A percentile compares a stretch with the other conserved stretches of the same genome.
Conservation (phyloP, 306 rosid species). For the Sphenostylis stenocarpa region DNA sequence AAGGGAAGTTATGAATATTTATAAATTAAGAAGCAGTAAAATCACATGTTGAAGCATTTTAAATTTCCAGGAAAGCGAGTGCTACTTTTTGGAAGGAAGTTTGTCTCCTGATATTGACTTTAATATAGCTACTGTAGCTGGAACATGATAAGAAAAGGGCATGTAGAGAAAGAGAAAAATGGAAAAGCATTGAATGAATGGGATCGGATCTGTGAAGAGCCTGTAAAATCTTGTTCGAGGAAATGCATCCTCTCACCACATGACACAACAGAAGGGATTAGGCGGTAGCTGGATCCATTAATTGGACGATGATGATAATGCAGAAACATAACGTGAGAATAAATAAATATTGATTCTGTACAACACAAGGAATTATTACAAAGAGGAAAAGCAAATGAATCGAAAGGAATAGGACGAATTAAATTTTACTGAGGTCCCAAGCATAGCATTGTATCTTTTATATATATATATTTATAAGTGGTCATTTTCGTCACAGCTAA, state of each 20-base stretch:
- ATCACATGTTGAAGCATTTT: not conserved
- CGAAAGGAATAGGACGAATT: not conserved
- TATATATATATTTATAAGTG: not conserved
- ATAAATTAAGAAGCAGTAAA: not conserved
- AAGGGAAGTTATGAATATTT: not conserved
- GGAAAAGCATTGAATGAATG: not conserved
- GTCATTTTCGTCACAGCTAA: constrained; percentile 1
- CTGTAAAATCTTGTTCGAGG: not conserved
- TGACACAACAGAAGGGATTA: not conserved
- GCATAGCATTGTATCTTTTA: not conserved
- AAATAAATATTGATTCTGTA: not conserved
- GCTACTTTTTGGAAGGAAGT: not conserved
- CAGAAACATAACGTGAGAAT: not conserved
- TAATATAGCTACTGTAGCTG: not conserved
- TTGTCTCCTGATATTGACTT: not conserved
- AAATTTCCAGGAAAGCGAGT: not conserved
- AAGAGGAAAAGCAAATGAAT: not conserved
- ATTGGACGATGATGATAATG: not conserved
- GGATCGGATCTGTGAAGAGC: not conserved
- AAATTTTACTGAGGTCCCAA: not conserved
- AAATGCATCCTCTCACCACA: not conserved
- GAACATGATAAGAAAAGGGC: not conserved
- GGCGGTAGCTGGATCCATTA: not conserved
- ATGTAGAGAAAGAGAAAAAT: not conserved
- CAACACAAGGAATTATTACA: constrained; percentile 4